Conservation (phyloP, 2,329 filamentous ascomycete species). For the Scedosporium minutisporum region DNA sequence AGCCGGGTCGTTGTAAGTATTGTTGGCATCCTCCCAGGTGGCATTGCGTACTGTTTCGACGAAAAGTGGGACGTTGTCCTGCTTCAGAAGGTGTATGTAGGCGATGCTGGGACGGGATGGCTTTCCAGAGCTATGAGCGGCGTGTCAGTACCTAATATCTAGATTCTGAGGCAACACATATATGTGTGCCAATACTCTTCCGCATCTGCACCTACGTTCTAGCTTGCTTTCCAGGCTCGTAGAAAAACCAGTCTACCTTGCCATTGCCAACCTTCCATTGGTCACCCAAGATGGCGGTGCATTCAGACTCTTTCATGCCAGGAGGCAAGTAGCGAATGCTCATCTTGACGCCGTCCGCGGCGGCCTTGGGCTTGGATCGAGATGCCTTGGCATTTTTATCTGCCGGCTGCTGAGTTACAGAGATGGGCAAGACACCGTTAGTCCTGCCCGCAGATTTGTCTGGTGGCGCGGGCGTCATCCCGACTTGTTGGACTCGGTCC, state of each 20-base stretch:
- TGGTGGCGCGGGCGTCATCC: slow-evolving; percentile 9
- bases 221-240: slow-evolving; percentile 58
- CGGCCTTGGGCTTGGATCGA: slow-evolving; percentile 1
- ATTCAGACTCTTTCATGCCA: slow-evolving; percentile 72
- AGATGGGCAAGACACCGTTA: slow-evolving; percentile 44
- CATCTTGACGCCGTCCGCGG: slow-evolving; percentile 63
- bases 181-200: neutral
- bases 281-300: slow-evolving; percentile 59
- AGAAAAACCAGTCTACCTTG: slow-evolving; percentile 78
- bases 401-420: slow-evolving; percentile 24
- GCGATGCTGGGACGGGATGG: slow-evolving; percentile 70
- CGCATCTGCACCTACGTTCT: slow-evolving; percentile 25
- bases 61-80: slow-evolving; percentile 56
- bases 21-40: slow-evolving; percentile 73
- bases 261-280: slow-evolving; percentile 76
- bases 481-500: neutral
- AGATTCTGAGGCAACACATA: neutral
- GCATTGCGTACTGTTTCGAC: slow-evolving; percentile 59
- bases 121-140: slow-evolving; percentile 61
- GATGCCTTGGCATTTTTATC: slow-evolving; percentile 6
- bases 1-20: slow-evolving; percentile 59
- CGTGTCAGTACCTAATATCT: slow-evolving; percentile 7
- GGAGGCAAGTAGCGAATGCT: slow-evolving; percentile 78
- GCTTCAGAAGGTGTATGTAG: slow-evolving; percentile 72
- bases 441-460: slow-evolving; percentile 13